Base-by-base conservation (phyloP, 2,329 filamentous ascomycete species). In the Aspergillus pseudonomiae region DNA sequence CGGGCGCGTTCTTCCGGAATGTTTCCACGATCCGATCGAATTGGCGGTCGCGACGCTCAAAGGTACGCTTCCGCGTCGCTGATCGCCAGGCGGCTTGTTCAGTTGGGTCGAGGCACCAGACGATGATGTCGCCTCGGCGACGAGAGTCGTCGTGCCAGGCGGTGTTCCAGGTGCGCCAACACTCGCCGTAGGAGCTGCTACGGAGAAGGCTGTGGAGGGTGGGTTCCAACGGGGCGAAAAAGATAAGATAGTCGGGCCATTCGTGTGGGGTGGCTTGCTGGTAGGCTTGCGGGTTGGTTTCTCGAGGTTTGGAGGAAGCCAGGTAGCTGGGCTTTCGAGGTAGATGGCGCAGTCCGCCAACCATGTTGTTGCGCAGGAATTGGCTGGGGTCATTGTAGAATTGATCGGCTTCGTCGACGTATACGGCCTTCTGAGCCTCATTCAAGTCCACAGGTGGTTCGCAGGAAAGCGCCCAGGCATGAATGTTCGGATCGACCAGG, bases 351-450 rank as follows among this genome's bases (percentile, higher is more conserved):
- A 78, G 68, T 5, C 77, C 78, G 16, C 75, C 78, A 39, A 67
- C 70, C 81, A 81, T 92, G 73, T 80, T 86, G 79, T 52, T 75
- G 68, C 62, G 78, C 34, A 94, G 73, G 71, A 92, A 94, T 0
- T 67, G 68, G 36, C 67, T 75, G 6, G 89, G 87, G 65, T 91
- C 77, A 11, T 82, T 85, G 78, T 97, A 98, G 81, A 99, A 99
- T 52, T 89, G 85, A 75, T 97, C 94, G 9, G 93, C 94, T 81
- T 99, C 94, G 75, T 97, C 94, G 19, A 90, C 81, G 78, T 99
- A 99, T 2, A 74, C 73, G 1, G 80, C 82, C 48, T 94, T 88
- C 74, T 91, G 85, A 9, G 80, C 70, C 6, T 78, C 76, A 30
- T 84, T 82, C 0, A 93, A 83, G 70, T 89, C 81, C 14, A 99